These are phyloP conservation scores for Talaromyces liani DNA, from an alignment of 495 filamentous ascomycete species.

Conservation along the genomic window DNA sequence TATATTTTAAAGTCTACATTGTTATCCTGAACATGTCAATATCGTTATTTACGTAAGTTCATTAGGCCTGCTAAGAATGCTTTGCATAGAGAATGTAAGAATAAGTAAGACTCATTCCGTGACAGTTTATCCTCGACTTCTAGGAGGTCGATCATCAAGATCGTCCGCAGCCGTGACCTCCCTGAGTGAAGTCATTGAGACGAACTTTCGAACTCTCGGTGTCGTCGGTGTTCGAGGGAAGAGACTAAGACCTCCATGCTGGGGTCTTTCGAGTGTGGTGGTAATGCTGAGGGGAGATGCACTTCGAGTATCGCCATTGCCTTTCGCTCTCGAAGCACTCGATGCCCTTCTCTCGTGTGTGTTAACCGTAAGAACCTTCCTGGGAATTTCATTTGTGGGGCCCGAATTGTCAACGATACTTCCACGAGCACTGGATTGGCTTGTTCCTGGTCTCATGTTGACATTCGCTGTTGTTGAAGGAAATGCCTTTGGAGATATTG, in stretches of 20 bases:
- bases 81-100: not conserved
- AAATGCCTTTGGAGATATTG: not conserved
- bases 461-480: not conserved
- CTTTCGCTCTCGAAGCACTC: not conserved
- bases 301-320: not conserved
- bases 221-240: constrained; percentile 5
- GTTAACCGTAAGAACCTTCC: not conserved
- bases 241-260: not conserved
- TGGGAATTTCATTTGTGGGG: too few species aligned
- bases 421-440: not conserved
- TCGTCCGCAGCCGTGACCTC: not conserved
- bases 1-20: not conserved
- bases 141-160: not conserved
- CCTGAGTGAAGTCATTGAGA: not conserved
- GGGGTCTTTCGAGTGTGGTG: not conserved
- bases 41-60: not conserved
- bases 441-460: not conserved
- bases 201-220: not conserved
- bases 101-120: not conserved
- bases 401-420: not conserved
- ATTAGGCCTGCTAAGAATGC: not conserved
- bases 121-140: not conserved
- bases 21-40: not conserved
- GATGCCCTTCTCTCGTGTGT: not conserved
- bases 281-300: not conserved